These are phyloP conservation scores for Leishmania lainsoni DNA, from an alignment of 208 protist genomes.

Conservation along the genomic window DNA sequence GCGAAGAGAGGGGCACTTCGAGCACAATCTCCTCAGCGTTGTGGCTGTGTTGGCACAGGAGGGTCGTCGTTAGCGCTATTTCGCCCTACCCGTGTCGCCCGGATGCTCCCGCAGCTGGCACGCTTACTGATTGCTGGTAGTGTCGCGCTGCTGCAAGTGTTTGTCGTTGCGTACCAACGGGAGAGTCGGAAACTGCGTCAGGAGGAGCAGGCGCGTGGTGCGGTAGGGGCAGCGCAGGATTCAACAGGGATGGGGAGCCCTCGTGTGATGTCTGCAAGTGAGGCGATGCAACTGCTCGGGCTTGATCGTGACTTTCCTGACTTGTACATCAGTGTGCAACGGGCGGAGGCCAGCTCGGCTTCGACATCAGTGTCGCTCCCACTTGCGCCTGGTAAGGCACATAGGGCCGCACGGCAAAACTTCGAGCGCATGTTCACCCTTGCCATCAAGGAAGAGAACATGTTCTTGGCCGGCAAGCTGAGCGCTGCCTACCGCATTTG, in stretches of 20 bases:
- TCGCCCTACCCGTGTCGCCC: conserved; percentile 34
- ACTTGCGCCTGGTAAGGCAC: conserved; percentile 34
- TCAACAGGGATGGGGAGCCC: not conserved
- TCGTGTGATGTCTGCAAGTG: conserved; percentile 50
- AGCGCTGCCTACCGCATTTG: conserved; percentile 80
- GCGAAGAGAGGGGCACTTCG: not conserved
- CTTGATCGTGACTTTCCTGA: conserved; percentile 42
- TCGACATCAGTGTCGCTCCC: conserved; percentile 19
- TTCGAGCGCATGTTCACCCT: conserved; percentile 70
- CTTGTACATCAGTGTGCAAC: conserved; percentile 19
- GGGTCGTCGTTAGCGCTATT: conserved; percentile 35
- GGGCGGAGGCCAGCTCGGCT: not conserved
- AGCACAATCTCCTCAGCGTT: not conserved
- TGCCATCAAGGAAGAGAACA: conserved; percentile 55
- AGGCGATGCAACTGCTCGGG: conserved; percentile 78
- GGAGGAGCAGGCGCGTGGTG: conserved; percentile 17
- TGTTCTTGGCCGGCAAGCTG: conserved; percentile 82
- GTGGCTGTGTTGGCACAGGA: conserved; percentile 7
- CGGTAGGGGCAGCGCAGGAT: not conserved
- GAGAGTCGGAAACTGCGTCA: conserved; percentile 44
- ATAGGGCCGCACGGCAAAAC: conserved; percentile 50
- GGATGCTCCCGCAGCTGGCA: conserved; percentile 61
- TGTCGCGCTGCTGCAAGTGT: conserved; percentile 51
- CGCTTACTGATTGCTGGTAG: conserved; percentile 40
- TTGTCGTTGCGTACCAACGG: conserved; percentile 54